Evolutionary conservation across 805 yeast species (phyloP), one percentile per base, ranked within the genome.

Genomic region (Yamadazyma phyllophila): DNA sequence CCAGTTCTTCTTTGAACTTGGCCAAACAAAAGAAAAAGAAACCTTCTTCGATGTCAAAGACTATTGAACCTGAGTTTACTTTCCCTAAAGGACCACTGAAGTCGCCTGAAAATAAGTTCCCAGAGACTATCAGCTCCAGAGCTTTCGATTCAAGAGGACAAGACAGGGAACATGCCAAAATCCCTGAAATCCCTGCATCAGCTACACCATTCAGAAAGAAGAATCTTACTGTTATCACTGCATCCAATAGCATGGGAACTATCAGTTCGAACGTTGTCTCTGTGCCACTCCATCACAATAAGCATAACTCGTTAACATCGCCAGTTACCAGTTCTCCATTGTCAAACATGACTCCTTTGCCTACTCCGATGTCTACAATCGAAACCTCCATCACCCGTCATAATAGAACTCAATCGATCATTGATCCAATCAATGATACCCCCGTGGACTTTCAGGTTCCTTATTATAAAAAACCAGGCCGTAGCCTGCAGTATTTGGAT

Each of bases 341-440:
- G 27, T 58, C 67, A n/a, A 60, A 58, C 14, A 52, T 58, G 41
- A 61, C 63, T 6, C 66, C 71, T 1, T 50, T 60, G 7, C 58
- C 66, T 10, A 60, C 65, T 7, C 56, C 56, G n/a, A 58, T 59
- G 43, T 56, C 61, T 8, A 45, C 54, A 8, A 39, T 51, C 2
- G 54, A 59, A 27, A 50, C 52, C 17, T 42, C 50, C 2, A 41
- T 48, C 7, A 39, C 42, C 26, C 43, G 13, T 38, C 48, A 45
- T 17, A 37, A 31, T 15, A 26, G 44, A 20, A 29, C 40, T 6
- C 29, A n/a, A 11, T 51, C 61, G 9, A 49, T 61, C 32, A 58
- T 66, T 35, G 74, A 69, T 47, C 68, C 71, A 12, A 69, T 67
- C 44, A 67, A 67, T 46, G 74, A 68, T 44, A 52, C 67, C 2